Evolutionary conservation across 2,329 filamentous ascomycete genomes (phyloP), one percentile per base, ranked within the genome.

Genomic region (Neofusicoccum ribis): DNA sequence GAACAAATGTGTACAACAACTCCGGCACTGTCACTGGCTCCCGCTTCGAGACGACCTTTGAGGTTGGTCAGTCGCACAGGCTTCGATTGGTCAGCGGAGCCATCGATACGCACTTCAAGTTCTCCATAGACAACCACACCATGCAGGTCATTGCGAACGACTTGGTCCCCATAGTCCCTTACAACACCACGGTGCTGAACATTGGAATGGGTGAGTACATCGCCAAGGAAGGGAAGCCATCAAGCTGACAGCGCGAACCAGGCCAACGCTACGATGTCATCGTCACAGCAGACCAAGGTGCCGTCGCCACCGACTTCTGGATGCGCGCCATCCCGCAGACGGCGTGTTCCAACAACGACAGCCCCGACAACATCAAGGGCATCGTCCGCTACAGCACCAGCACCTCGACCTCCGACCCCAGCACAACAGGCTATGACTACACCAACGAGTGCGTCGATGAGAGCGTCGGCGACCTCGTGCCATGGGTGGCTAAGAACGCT

Each of bases 21-120:
- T 37, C 67, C 36, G 63, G 44, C 27, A 59, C 54, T 5, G 41
- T 63, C 36, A 66, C 64, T 2, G 67, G 63, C 46, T 65, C 59
- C 27, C 20, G 78, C 54, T 71, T 70, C 49, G 73, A 72, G 61
- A 76, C 77, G 64, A 74, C 65, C 2, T 73, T 77, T 6, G 70
- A 67, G 12, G 84, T 78, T 7, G 83, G 84, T 63, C 83, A 81
- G 73, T 82, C 77, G 11, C 85, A 89, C 72, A 83, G 85, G 12
- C 79, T 86, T n/a, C 82, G 87, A 1, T 78, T 89, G 63, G 82
- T 89, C 72, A 89, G 89, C 74, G 74, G 82, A 2, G 71, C 74
- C 6, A 73, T 76, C 14, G 74, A 77, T 64, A 71, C 64, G 8
- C 67, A 68, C 1, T 76, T 77, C 58, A 70, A 70, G 43, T 72